Base-by-base conservation (phyloP, 2,329 filamentous ascomycete genomes). In the Talaromyces sp. region DNA sequence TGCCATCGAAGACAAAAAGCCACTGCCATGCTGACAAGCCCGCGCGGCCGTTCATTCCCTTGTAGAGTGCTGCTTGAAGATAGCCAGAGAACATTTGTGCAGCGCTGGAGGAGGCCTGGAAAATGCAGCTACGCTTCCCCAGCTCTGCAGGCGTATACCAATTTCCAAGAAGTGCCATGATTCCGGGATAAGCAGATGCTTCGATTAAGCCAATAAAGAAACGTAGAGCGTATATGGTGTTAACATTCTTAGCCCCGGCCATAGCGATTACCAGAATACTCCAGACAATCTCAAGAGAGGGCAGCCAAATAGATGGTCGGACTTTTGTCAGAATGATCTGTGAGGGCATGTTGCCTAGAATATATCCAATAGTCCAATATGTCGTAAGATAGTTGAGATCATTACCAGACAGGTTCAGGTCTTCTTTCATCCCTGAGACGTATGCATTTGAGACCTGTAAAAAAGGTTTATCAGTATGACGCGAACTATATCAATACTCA, bases 1-100 rank as follows among this genome's bases (percentile, higher is more conserved):
- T 70, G 0, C 79, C 80, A 66, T 84, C 82, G 42, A 85, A 80
- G 56, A 86, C 81, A 64, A 85, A 86, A 0, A 85, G 74, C 82
- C 80, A 82, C 64, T 77, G 75, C 80, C 79, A 83, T 0, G 81
- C 81, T 0, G 75, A 70, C 59, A 79, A 74, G 0, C 82, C 82
- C 30, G 68, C 66, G 0, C 76, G 68, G 2, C 82, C 82, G 34
- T 81, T 79, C 1, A 85, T 72, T n/a, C 78, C 77, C 18, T 77
- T 77, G 67, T 82, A 82, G 0, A 78, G 77, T 0, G 78, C 82
- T 0, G 82, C 79, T 70, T 83, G 81, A 0, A 84, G 72, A 61
- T 82, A 83, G 2, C 82, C 82, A 6, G 79, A 80, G 59, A 84
- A 81, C 78, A 84, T 82, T 4, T 69, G 71, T 1, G 55, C 65